Evolutionary conservation across 176 grass and related monocot genomes (phyloP).

Genomic region (bread wheat (Triticum aestivum)): DNA sequence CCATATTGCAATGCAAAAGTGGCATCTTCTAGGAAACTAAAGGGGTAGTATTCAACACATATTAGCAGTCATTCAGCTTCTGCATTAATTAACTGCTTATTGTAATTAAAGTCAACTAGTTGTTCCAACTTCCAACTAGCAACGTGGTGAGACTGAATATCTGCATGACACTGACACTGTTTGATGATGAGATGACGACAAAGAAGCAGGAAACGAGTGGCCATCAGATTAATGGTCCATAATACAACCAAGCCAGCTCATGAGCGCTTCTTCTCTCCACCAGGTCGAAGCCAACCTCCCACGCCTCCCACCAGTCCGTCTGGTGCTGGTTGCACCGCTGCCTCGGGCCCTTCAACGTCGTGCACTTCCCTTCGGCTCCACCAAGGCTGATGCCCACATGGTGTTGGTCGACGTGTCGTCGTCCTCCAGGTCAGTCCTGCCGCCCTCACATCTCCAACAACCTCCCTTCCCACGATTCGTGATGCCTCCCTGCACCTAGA

Average conservation of each 20-base stretch:
- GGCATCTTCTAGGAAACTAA: background rate
- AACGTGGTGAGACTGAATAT: background rate
- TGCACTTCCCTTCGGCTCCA: no score
- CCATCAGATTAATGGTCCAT: conserved; percentile 17
- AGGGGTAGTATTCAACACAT: conserved; percentile 6
- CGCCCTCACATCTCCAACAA: no score
- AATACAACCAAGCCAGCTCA: background rate
- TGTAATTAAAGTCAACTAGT: conserved; percentile 12
- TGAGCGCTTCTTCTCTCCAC: no score
- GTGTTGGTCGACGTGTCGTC: no score
- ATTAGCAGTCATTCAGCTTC: background rate
- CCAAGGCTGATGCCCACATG: no score
- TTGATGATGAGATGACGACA: conserved; percentile 12
- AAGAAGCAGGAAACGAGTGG: background rate
- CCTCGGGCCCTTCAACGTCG: no score
- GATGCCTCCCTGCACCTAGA: no score
- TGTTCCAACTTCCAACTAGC: conserved; percentile 6
- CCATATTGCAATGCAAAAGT: background rate
- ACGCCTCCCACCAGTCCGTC: no score
- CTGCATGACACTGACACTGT: background rate
- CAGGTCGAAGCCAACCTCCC: no score
- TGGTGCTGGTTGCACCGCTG: no score
- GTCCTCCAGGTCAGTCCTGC: no score
- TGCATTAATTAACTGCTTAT: conserved; percentile 9
- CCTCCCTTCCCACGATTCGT: no score